A percentile compares a stretch with the other conserved stretches of the same genome.
Evolutionary conservation across 1,139 yeast genomes (phyloP).

Genomic region (Magnusiomyces fungicola): DNA sequence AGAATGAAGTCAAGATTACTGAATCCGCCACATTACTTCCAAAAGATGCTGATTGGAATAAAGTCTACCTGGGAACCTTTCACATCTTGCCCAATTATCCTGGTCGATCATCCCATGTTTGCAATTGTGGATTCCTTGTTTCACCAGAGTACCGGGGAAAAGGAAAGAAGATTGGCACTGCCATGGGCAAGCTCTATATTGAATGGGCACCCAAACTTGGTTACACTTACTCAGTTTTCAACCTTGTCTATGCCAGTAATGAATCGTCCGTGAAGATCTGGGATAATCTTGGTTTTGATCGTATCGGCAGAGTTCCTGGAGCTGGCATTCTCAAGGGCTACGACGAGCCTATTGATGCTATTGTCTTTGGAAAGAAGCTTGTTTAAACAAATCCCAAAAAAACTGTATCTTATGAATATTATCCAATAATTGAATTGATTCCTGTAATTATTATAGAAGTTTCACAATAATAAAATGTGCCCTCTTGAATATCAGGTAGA

Average conservation of each 20-base stretch:
- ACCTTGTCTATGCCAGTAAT: slow-evolving; percentile 69
- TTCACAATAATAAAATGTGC: neutral
- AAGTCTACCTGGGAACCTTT: slow-evolving; percentile 53
- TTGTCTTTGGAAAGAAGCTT: slow-evolving; percentile 50
- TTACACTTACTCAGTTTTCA: slow-evolving; percentile 72
- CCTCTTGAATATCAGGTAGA: neutral
- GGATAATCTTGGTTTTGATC: slow-evolving; percentile 67
- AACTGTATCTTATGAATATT: neutral
- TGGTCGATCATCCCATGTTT: slow-evolving; percentile 70
- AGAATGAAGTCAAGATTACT: slow-evolving; percentile 1
- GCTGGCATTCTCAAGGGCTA: slow-evolving; percentile 61
- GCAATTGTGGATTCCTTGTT: slow-evolving; percentile 76
- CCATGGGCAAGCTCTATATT: slow-evolving; percentile 54
- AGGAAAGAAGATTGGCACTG: slow-evolving; percentile 45
- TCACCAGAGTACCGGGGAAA: slow-evolving; percentile 48
- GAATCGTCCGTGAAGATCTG: slow-evolving; percentile 61
- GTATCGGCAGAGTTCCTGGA: slow-evolving; percentile 59
- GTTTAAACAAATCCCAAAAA: no score
- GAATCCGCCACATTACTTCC: slow-evolving; percentile 15
- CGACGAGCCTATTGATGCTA: slow-evolving; percentile 57
- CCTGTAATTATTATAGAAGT: no score
- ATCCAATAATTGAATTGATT: neutral
- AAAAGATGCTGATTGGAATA: slow-evolving; percentile 36
- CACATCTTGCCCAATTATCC: slow-evolving; percentile 72
- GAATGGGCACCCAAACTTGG: slow-evolving; percentile 65